Conservation (phyloP, 495 filamentous ascomycete species). For the Aspergillus conjunctus region DNA sequence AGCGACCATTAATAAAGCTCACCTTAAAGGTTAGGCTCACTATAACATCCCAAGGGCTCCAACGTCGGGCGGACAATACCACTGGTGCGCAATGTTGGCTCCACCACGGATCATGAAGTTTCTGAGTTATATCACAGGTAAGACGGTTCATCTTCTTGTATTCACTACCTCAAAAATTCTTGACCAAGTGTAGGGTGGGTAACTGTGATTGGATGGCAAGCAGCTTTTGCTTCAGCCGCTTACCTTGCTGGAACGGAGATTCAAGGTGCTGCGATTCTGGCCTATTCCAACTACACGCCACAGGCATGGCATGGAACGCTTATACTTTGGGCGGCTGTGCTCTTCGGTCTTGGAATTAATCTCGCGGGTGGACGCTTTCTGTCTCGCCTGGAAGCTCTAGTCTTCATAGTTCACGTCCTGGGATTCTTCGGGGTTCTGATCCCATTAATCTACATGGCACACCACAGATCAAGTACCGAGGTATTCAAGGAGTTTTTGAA, state of each 20-base stretch:
- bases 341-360: conserved; percentile 47
- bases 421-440: conserved; percentile 57
- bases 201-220: conserved; percentile 50
- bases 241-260: conserved; percentile 46
- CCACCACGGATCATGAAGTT: conserved; percentile 40
- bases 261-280: conserved; percentile 43
- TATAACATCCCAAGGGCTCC: conserved; percentile 41
- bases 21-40: background rate
- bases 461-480: conserved; percentile 39
- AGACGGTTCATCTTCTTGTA: background rate
- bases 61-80: conserved; percentile 55
- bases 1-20: background rate
- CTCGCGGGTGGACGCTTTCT: conserved; percentile 40
- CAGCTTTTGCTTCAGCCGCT: conserved; percentile 40
- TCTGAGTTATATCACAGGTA: conserved; percentile 52
- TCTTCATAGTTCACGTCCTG: conserved; percentile 52
- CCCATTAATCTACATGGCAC: conserved; percentile 48
- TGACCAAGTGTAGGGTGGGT: conserved; percentile 42
- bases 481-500: conserved; percentile 54
- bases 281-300: conserved; percentile 36
- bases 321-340: conserved; percentile 43
- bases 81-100: conserved; percentile 57
- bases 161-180: background rate
- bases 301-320: conserved; percentile 47
- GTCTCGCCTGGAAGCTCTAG: conserved; percentile 46